phyloP scores from a whole-genome alignment of 805 yeast genomes.

The Yamadazyma laniorum region DNA sequence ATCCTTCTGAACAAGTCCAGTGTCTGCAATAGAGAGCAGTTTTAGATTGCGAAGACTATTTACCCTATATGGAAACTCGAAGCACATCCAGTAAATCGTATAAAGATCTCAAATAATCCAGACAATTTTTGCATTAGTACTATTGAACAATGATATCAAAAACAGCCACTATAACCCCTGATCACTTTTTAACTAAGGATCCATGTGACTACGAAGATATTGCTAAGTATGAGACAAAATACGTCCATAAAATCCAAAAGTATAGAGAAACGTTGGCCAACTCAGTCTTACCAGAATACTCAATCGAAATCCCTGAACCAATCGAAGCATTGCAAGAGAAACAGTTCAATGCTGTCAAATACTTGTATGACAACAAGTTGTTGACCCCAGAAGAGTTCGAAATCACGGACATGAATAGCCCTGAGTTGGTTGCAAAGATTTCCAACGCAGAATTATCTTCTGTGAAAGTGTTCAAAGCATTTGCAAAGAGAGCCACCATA shows the following conservation, averaged over 20 bases:
- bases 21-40: no score
- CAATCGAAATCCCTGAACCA: conserved; percentile 29
- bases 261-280: conserved; percentile 27
- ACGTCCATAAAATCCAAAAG: conserved; percentile 43
- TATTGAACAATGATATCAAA: conserved; percentile 2
- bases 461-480: conserved; percentile 41
- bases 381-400: conserved; percentile 33
- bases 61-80: no score
- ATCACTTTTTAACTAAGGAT: conserved; percentile 12
- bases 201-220: conserved; percentile 32
- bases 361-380: conserved; percentile 32
- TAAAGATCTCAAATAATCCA: no score
- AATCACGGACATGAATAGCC: conserved; percentile 36
- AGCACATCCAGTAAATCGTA: no score
- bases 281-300: conserved; percentile 29
- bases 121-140: no score
- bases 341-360: conserved; percentile 38
- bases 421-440: conserved; percentile 27
- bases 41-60: no score
- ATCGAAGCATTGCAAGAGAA: conserved; percentile 26
- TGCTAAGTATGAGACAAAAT: conserved; percentile 37
- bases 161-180: conserved; percentile 6
- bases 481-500: conserved; percentile 42
- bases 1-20: no score
- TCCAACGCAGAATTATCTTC: conserved; percentile 32